phyloP scores from a whole-genome alignment of 2,329 filamentous ascomycete genomes.

The Aspergillus neoniger region DNA sequence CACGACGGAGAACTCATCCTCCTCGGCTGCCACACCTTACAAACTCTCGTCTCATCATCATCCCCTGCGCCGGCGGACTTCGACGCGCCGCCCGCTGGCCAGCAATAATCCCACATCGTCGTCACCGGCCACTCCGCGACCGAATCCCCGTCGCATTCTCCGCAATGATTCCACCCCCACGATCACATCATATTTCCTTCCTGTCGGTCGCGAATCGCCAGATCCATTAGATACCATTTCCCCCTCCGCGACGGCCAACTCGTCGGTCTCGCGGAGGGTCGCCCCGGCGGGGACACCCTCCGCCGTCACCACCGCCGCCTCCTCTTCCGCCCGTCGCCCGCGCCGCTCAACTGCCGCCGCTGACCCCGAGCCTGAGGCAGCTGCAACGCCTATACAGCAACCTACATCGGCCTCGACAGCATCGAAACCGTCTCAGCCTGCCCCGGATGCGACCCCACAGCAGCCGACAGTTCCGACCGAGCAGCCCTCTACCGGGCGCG shows the following conservation, averaged over 20 bases:
- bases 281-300: slow-evolving; percentile 14
- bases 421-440: neutral
- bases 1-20: slow-evolving; percentile 13
- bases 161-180: slow-evolving; percentile 19
- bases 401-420: neutral
- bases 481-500: slow-evolving; percentile 8
- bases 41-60: slow-evolving; percentile 4
- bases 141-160: slow-evolving; percentile 17
- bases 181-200: slow-evolving; percentile 22
- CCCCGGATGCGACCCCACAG: neutral
- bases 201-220: slow-evolving; percentile 29
- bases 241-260: slow-evolving; percentile 14
- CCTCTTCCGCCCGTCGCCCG: slow-evolving; percentile 18
- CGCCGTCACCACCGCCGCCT: neutral
- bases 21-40: slow-evolving; percentile 18
- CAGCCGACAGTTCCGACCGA: slow-evolving; percentile 4
- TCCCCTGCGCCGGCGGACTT: slow-evolving; percentile 5
- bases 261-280: slow-evolving; percentile 5
- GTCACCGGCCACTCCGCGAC: slow-evolving; percentile 3
- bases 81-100: slow-evolving; percentile 8
- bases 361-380: neutral
- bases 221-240: slow-evolving; percentile 32
- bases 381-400: neutral
- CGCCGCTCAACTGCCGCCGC: slow-evolving; percentile 5
- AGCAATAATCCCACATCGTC: neutral